Base-by-base conservation (phyloP, 768 basidiomycete genomes). In the Tulasnella sp. region DNA sequence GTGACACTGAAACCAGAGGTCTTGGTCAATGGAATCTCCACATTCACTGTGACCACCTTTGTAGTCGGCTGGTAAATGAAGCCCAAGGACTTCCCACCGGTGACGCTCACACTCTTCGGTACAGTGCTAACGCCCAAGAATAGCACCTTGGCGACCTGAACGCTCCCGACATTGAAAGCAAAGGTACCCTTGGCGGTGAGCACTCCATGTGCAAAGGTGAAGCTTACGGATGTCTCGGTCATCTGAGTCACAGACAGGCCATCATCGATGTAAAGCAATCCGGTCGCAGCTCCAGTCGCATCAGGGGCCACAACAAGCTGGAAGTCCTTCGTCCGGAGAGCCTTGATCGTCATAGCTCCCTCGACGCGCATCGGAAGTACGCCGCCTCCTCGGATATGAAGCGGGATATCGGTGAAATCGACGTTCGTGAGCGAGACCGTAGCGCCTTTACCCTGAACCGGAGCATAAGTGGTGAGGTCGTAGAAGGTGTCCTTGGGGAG, bases 401-500 rank as follows among this genome's bases (percentile, higher is more conserved):
- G 67, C 1, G 84, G 83, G 54, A 86, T 85, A 30, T 77, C 65
- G 3, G 78, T 80, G 64, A 79, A 78, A 60, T 74, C 70, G 61
- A 85, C 72, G 66, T 80, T 32, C 45, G 53, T 47, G 21, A 67
- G 60, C 13, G 73, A 74, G 51, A 80, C 67, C 3, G 65, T 72
- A 23, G 74, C 63, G 41, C 80, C 83, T 0, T 63, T 58, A n/a
- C 81, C 81, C 26, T 73, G 67, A 34, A 83, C 69, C 2, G 76
- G 77, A 8, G 73, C 68, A 27, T 79, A 71, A 3, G 79, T 80
- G 27, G 62, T 60, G 68, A 83, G 84, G 66, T 85, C 80, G 71
- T 85, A 86, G 73, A 83, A 85, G 47, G 70, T 76, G 64, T 84
- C 83, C 7, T 75, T 68, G 1, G 84, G 84, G 49, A 85, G 76